Evolutionary conservation across 176 grass and related monocot species (phyloP), one percentile per base, ranked within the genome.

Genomic region (Bromus sterilis): DNA sequence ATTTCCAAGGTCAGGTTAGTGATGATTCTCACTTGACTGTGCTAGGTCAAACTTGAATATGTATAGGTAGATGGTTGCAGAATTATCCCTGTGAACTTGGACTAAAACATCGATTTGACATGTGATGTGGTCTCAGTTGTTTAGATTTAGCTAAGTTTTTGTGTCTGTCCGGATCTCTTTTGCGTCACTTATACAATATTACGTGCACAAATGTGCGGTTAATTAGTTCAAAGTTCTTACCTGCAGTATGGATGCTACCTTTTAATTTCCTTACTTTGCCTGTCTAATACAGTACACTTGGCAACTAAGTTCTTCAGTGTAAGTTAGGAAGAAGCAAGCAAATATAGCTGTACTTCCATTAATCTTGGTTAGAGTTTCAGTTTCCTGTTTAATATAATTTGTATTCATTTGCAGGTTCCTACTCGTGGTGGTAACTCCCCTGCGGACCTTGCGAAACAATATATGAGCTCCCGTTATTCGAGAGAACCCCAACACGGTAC

Each of bases 381-480:
- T 79, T 60, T 21, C 53, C n/a, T 67, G 23, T 55, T 76, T 70
- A 26, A n/a, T 83, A 46, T 28, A 12, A 75, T 64, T 46, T 5
- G 33, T 82, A 59, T 82, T 26, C 36, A 16, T 57, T 80, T 80
- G 18, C 56, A 94, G 93, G 72, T 80, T 82, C 58, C 39, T 53
- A 29, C 36, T 36, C 65, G 31, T 70, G 56, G 71, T 86, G 49
- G 56, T 86, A 80, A 31, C 56, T 87, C 81, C n/a, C 92, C 92
- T 39, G 32, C 78, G 33, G 89, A 94, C 36, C 81, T 94, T 31
- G 93, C 89, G 1, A 94, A 91, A 66, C 78, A 88, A 83, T 89
- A 83, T 78, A 94, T 94, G 93, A 84, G 69, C 80, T 80, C 87
- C 46, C 85, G 70, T 39, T 71, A 74, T 87, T 79, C 18, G 2